Evolutionary conservation across 345 rosid genomes (phyloP), one percentile per base, ranked within the genome.

Genomic region (Salix suchowensis): DNA sequence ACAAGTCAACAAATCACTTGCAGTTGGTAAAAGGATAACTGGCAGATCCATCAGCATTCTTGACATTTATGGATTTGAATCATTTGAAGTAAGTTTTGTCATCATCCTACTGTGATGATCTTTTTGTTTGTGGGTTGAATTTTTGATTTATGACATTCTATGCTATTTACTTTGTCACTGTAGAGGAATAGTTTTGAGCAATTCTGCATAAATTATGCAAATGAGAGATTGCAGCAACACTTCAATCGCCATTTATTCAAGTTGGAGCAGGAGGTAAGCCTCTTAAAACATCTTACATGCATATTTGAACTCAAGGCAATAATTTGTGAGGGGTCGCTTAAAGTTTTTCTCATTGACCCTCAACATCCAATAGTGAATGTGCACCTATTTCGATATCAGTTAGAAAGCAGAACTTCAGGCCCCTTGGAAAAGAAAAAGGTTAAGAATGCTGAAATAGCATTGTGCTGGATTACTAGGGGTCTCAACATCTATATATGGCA

Each of bases 151-250:
- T 77, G 28, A 61, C 36, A 23, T 67, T 70, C 74, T 71, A 83
- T 76, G 46, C 64, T 9, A 65, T 72, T 36, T 78, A 71, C 13
- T 65, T 65, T 75, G 30, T 77, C 75, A 9, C 34, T 85, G 88
- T 92, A 96, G 99, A 91, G 89, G 76, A 96, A 96, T 86, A 96
- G 99, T 83, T 96, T 96, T 83, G 99, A 96, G 90, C 99, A 96
- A 82, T 95, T 95, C 75, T 95, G 98, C 86, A 95, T 95, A 83
- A 95, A 95, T 81, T 95, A 95, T 88, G 98, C 98, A 64, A 95
- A 95, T 82, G 98, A 95, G 88, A 93, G 98, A 87, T 79, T 95
- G 85, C 98, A 96, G 85, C 99, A 96, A 82, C 99, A 96, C 81
- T 96, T 96, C 77, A 96, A 93, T 78, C 98, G 99, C 67, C 99